Percentiles rank a stretch among this genome's conserved stretches.
These are phyloP conservation scores for Oryza punctata DNA, from an alignment of 176 grass and related monocot genomes.

Conservation along the genomic window DNA sequence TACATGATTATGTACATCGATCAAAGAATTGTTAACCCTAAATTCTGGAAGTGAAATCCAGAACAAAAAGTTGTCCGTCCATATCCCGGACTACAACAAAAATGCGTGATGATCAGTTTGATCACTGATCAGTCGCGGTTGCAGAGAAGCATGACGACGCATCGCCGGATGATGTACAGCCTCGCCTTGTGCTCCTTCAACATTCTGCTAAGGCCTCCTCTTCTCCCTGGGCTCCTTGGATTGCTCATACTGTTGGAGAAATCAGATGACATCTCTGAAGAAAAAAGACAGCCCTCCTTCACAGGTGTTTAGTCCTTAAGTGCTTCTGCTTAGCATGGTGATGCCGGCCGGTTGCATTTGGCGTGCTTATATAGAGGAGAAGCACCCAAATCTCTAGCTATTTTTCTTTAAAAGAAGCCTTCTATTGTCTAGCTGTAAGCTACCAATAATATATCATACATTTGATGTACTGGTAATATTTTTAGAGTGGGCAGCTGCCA, in stretches of 20 bases:
- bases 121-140: too few relatives aligned
- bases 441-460: conserved; percentile 9
- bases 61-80: neutral
- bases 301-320: too few relatives aligned
- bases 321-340: too few relatives aligned
- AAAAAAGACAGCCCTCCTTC: neutral
- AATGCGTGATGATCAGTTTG: neutral
- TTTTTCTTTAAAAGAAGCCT: neutral
- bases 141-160: too few relatives aligned
- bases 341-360: neutral
- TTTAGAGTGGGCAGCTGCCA: conserved; percentile 8
- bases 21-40: conserved; percentile 1
- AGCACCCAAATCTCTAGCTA: neutral
- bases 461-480: neutral
- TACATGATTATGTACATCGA: neutral
- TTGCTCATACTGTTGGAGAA: conserved; percentile 24
- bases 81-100: neutral
- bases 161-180: too few relatives aligned
- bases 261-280: neutral
- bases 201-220: conserved; percentile 13
- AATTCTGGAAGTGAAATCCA: neutral
- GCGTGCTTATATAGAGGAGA: conserved; percentile 39
- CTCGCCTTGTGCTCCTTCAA: too few relatives aligned
- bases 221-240: conserved; percentile 15
- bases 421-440: neutral